Percentiles rank a stretch among this genome's conserved stretches.
These are phyloP conservation scores for Lipomyces lipofer DNA, from an alignment of 805 yeast genomes.

Conservation along the genomic window DNA sequence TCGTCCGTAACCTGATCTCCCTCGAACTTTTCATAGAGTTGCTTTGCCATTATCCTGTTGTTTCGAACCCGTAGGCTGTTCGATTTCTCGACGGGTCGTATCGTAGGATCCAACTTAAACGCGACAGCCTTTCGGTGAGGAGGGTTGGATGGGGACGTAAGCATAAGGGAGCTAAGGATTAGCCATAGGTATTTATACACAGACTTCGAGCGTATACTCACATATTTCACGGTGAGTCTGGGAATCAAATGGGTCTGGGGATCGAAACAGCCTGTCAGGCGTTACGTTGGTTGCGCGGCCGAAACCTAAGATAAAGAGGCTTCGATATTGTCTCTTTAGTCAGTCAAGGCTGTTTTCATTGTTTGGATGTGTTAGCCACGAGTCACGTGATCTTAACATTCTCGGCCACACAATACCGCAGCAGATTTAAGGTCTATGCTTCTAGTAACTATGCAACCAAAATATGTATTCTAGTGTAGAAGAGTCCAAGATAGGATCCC, in stretches of 20 bases:
- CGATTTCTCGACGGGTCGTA: not conserved
- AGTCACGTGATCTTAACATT: too few relatives aligned
- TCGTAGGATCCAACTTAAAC: not conserved
- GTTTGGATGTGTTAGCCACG: too few relatives aligned
- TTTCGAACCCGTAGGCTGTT: not conserved
- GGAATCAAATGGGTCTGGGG: not conserved
- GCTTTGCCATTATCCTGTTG: conserved; percentile 1
- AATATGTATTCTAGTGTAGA: not conserved
- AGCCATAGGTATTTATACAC: not conserved
- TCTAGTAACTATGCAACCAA: not conserved
- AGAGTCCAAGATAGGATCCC: not conserved
- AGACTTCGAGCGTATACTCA: not conserved
- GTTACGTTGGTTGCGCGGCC: too few relatives aligned
- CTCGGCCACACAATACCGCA: too few relatives aligned
- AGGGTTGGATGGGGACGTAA: not conserved
- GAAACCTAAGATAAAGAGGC: too few relatives aligned
- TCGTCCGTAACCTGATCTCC: not conserved
- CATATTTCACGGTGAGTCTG: not conserved
- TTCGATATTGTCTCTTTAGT: too few relatives aligned
- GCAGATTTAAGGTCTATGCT: not conserved
- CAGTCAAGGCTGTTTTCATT: too few relatives aligned
- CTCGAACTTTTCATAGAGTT: not conserved
- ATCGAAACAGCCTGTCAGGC: too few relatives aligned
- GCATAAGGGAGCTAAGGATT: not conserved
- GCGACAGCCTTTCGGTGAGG: conserved; percentile 1